Evolutionary conservation across 768 basidiomycete species (phyloP), one percentile per base, ranked within the genome.

Genomic region (Termitomyces eurrhizus): DNA sequence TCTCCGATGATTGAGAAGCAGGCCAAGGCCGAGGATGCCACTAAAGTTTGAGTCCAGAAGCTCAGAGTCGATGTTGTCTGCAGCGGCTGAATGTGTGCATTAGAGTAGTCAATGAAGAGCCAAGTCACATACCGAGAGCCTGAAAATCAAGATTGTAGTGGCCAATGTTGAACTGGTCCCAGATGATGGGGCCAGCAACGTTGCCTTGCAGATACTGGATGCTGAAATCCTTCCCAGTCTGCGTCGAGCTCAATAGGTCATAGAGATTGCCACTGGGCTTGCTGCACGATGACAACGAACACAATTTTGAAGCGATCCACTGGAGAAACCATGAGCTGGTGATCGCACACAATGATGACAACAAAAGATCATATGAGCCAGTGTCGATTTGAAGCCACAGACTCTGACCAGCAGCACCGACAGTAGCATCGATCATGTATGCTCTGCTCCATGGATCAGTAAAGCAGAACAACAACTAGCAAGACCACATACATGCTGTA

Each of bases 151-250:
- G 81, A 36, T 52, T 73, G 69, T 92, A 93, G 0, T 81, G 80
- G 3, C 90, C 90, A 0, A 93, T 54, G 16, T 75, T 66, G 7
- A 92, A 75, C 12, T 73, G 64, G 67, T 93, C 90, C 88, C 88
- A 91, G 0, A 87, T 81, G 32, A 93, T 77, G 12, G 86, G 83
- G 0, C 91, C 91, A 1, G 65, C 67, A 29, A 84, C 86, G 7
- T 68, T 60, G 16, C 90, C 90, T 9, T 77, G 70, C 3, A 91
- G 78, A 67, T 92, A 92, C 8, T 68, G 63, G 46, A 92, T 84
- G 5, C 56, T 60, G 58, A 91, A 85, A 1, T 69, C 49, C 13
- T 64, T 44, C 8, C 72, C 77, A 0, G 88, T 84, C 0, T 74
- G 58, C 0, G 62, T 73, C 1, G 86, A 78, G 1, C 69, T 70